Conservation (phyloP, 495 filamentous ascomycete species). For the Penicillium paxilli region DNA sequence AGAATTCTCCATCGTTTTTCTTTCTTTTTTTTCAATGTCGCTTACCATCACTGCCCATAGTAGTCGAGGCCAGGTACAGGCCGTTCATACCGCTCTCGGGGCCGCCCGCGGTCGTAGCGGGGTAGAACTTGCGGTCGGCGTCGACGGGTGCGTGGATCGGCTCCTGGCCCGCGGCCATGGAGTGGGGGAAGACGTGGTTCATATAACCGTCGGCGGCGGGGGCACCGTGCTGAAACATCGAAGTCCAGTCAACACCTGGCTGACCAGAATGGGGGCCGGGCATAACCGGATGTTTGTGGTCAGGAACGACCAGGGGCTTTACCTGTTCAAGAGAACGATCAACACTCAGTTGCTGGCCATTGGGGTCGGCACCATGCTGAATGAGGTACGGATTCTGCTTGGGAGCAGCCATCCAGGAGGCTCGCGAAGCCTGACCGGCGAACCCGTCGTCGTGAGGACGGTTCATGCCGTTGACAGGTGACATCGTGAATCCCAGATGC, state of each 20-base stretch:
- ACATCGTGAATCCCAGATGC: constrained; percentile 46
- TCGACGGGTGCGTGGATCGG: constrained; percentile 48
- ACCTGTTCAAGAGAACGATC: constrained; percentile 52
- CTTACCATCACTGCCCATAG: constrained; percentile 48
- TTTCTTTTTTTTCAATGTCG: neutral
- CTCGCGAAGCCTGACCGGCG: constrained; percentile 39
- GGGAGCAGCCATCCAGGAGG: constrained; percentile 47
- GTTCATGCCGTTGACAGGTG: constrained; percentile 49
- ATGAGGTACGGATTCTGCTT: constrained; percentile 52
- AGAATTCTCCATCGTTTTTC: neutral
- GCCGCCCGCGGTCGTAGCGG: constrained; percentile 40
- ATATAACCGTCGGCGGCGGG: constrained; percentile 62
- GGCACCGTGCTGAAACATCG: constrained; percentile 70
- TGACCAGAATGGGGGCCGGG: constrained; percentile 42
- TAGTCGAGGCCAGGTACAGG: constrained; percentile 49
- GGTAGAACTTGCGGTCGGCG: constrained; percentile 47
- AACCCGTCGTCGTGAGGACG: constrained; percentile 42
- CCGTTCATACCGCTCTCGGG: constrained; percentile 49
- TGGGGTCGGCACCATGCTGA: constrained; percentile 41
- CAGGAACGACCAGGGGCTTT: constrained; percentile 45
- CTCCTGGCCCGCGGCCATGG: constrained; percentile 48
- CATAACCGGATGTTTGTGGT: constrained; percentile 47
- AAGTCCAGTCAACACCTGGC: constrained; percentile 63
- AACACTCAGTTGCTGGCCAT: constrained; percentile 48
- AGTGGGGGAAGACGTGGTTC: constrained; percentile 58